Evolutionary conservation across 2,329 filamentous ascomycete species (phyloP).

Genomic region (Coniochaeta prunicola): DNA sequence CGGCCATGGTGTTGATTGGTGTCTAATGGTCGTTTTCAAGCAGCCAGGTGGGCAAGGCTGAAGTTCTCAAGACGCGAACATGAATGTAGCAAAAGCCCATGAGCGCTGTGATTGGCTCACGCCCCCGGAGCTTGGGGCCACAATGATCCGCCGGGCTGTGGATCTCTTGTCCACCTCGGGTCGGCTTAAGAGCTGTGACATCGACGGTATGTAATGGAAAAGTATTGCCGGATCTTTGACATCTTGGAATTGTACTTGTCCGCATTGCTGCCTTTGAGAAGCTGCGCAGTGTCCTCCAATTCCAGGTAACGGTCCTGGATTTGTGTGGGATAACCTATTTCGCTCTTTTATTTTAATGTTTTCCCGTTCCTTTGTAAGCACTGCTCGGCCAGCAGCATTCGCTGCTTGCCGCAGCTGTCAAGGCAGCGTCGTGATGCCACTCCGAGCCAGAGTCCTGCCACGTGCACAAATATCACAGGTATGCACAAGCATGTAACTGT

Average conservation of each 20-base stretch:
- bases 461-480: slow-evolving; percentile 42
- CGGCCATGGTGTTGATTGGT: slow-evolving; percentile 17
- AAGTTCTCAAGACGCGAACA: background rate
- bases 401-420: slow-evolving; percentile 33
- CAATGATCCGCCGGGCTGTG: background rate
- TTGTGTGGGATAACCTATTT: background rate
- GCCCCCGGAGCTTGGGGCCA: no score
- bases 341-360: slow-evolving; percentile 42
- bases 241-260: background rate
- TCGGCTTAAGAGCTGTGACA: slow-evolving; percentile 1
- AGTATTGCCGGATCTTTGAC: slow-evolving; percentile 1
- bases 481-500: slow-evolving; percentile 12
- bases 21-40: background rate
- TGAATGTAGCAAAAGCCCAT: background rate
- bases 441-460: slow-evolving; percentile 67
- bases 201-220: background rate
- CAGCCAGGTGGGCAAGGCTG: background rate
- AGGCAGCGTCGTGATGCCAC: slow-evolving; percentile 58
- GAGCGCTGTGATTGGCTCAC: background rate
- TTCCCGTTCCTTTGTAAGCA: slow-evolving; percentile 42
- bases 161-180: background rate
- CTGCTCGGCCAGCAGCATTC: slow-evolving; percentile 45
- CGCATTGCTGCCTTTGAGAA: background rate
- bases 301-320: background rate
- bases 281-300: slow-evolving; percentile 1